These are phyloP conservation scores for Fusarium continuum DNA, from an alignment of 2,329 filamentous ascomycete genomes.

Conservation along the genomic window DNA sequence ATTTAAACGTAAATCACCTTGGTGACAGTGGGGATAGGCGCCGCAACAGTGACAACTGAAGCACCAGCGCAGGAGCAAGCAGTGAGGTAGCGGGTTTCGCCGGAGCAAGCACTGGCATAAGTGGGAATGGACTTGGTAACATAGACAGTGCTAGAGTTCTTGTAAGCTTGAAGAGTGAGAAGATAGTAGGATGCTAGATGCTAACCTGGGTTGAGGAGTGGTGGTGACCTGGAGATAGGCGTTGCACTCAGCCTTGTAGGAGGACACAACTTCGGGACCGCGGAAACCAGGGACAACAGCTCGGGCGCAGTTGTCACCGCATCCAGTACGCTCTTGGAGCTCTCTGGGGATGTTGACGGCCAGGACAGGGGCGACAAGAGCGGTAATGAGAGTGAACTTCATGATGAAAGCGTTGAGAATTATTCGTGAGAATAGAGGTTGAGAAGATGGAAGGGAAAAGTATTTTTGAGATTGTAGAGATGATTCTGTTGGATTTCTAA, in stretches of 20 bases:
- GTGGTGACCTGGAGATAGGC: conserved; percentile 30
- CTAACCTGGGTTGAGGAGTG: conserved; percentile 29
- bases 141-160: conserved; percentile 18
- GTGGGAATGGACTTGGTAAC: conserved; percentile 35
- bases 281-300: conserved; percentile 30
- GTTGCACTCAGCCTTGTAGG: conserved; percentile 30
- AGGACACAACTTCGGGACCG: conserved; percentile 12
- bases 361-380: conserved; percentile 19
- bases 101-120: conserved; percentile 37
- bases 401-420: neutral
- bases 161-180: neutral
- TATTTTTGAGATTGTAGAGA: neutral
- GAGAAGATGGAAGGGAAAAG: neutral
- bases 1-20: conserved; percentile 18
- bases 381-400: conserved; percentile 34
- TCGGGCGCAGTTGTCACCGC: conserved; percentile 33
- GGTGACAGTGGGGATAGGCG: conserved; percentile 30
- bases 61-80: conserved; percentile 33
- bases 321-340: conserved; percentile 25
- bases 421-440: neutral
- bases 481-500: neutral
- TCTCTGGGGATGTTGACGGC: conserved; percentile 27
- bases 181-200: rapidly evolving
- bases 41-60: conserved; percentile 23
- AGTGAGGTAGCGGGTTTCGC: conserved; percentile 31